Conservation (phyloP, 768 basidiomycete species). For the Naganishia friedmannii region DNA sequence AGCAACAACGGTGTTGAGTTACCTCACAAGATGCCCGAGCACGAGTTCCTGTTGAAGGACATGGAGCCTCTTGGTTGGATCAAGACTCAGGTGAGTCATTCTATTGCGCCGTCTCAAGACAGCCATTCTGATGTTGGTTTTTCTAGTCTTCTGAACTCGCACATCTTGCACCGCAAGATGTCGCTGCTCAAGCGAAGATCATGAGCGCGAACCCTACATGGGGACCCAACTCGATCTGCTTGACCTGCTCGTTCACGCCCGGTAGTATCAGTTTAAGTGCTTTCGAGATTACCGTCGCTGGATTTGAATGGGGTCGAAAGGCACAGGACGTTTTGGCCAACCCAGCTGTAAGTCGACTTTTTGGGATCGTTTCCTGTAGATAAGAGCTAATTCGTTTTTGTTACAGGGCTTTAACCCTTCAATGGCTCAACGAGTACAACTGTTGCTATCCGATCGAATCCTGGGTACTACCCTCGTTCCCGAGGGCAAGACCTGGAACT, state of each 20-base stretch:
- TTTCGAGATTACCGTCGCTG: slow-evolving; percentile 81
- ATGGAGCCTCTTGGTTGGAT: slow-evolving; percentile 93
- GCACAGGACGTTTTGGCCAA: slow-evolving; percentile 80
- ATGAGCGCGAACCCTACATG: slow-evolving; percentile 97
- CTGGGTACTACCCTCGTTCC: slow-evolving; percentile 93
- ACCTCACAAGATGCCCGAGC: slow-evolving; percentile 82
- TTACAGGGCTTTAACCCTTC: slow-evolving; percentile 88
- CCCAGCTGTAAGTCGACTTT: slow-evolving; percentile 59
- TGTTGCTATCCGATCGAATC: slow-evolving; percentile 89
- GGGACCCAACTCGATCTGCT: slow-evolving; percentile 87
- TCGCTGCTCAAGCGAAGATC: slow-evolving; percentile 88
- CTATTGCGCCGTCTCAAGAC: not conserved
- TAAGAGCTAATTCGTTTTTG: slow-evolving; percentile 24
- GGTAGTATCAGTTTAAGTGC: slow-evolving; percentile 94
- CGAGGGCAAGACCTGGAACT: slow-evolving; percentile 94
- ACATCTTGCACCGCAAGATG: slow-evolving; percentile 87
- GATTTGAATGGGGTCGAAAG: slow-evolving; percentile 98
- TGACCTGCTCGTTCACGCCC: slow-evolving; percentile 94
- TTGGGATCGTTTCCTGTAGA: not conserved
- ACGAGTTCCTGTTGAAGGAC: slow-evolving; percentile 91
- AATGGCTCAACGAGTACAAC: slow-evolving; percentile 88
- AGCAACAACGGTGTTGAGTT: slow-evolving; percentile 92
- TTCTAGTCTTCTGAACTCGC: slow-evolving; percentile 67
- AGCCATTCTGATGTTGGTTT: not conserved
- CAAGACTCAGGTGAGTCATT: slow-evolving; percentile 77